A percentile compares a stretch with the other conserved stretches of the same genome.
Evolutionary conservation across 202 grass and related monocot genomes (phyloP).

Genomic region (Schoenoplectus tabernaemontani): DNA sequence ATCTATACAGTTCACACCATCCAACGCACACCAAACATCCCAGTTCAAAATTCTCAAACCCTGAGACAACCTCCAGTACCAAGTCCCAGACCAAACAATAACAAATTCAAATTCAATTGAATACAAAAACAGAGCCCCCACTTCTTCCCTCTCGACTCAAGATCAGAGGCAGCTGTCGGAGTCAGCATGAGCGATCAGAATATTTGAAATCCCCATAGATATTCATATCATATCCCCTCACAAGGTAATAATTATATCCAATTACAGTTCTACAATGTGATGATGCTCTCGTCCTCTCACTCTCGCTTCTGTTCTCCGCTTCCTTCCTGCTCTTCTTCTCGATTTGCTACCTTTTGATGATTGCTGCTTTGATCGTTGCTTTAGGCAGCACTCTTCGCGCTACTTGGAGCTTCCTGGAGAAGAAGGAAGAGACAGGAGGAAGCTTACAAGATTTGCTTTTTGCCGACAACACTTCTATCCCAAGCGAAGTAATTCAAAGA

Average conservation of each 20-base stretch:
- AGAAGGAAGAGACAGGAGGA: neutral
- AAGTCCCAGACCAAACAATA: neutral
- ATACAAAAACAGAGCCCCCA: conserved; percentile 32
- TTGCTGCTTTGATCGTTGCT: conserved; percentile 22
- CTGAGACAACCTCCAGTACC: neutral
- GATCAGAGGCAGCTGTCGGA: conserved; percentile 42
- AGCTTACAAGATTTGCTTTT: conserved; percentile 24
- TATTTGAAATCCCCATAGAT: conserved; percentile 23
- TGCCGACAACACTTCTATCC: neutral
- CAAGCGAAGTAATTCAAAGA: conserved; percentile 17
- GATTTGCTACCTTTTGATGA: conserved; percentile 33
- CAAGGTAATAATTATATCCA: conserved; percentile 3
- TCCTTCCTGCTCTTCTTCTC: neutral
- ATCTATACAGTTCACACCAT: neutral
- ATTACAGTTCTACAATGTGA: neutral
- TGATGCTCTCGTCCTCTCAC: neutral
- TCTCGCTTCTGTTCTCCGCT: conserved; percentile 18
- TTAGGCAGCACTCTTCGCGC: conserved; percentile 10
- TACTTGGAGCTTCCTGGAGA: conserved; percentile 27
- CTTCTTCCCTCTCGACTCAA: conserved; percentile 27
- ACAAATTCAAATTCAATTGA: conserved; percentile 33
- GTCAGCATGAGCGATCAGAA: conserved; percentile 24
- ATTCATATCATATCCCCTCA: neutral
- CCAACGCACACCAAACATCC: neutral
- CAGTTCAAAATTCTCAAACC: conserved; percentile 40